Evolutionary conservation across 805 yeast genomes (phyloP).

Genomic region (Phaffomyces antillensis): DNA sequence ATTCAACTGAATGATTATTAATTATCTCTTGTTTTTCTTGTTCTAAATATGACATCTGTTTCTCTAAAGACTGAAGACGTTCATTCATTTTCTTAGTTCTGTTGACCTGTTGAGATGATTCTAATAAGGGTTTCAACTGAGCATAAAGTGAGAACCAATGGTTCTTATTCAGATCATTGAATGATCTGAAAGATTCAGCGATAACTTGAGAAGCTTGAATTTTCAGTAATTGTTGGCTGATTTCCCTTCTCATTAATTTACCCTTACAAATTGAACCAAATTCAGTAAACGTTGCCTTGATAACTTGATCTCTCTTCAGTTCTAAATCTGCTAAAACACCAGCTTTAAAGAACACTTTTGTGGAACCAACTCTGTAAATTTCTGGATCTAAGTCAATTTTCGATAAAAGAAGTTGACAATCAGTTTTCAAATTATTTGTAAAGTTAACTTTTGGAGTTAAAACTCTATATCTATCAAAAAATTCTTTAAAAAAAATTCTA

Average conservation of each 20-base stretch:
- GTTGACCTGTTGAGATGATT: slow-evolving; percentile 51
- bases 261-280: slow-evolving; percentile 69
- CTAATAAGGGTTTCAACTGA: slow-evolving; percentile 68
- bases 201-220: slow-evolving; percentile 67
- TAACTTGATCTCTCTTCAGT: slow-evolving; percentile 58
- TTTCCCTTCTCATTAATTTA: slow-evolving; percentile 41
- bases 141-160: slow-evolving; percentile 78
- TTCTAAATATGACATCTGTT: slow-evolving; percentile 33
- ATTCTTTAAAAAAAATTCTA: slow-evolving; percentile 76
- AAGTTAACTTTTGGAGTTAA: slow-evolving; percentile 43
- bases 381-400: slow-evolving; percentile 65
- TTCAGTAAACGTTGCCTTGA: slow-evolving; percentile 46
- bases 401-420: slow-evolving; percentile 60
- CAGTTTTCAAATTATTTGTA: slow-evolving; percentile 47
- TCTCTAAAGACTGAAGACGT: slow-evolving; percentile 45
- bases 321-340: slow-evolving; percentile 92
- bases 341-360: slow-evolving; percentile 91
- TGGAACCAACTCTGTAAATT: slow-evolving; percentile 83
- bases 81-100: slow-evolving; percentile 52
- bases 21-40: slow-evolving; percentile 24
- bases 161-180: slow-evolving; percentile 41
- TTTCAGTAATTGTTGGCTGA: slow-evolving; percentile 44
- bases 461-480: slow-evolving; percentile 68
- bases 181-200: slow-evolving; percentile 50
- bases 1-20: slow-evolving; percentile 1